A percentile compares a stretch with the other conserved stretches of the same genome.
Conservation (phyloP, 2,329 filamentous ascomycete genomes). For the Colletotrichum higginsianum region DNA sequence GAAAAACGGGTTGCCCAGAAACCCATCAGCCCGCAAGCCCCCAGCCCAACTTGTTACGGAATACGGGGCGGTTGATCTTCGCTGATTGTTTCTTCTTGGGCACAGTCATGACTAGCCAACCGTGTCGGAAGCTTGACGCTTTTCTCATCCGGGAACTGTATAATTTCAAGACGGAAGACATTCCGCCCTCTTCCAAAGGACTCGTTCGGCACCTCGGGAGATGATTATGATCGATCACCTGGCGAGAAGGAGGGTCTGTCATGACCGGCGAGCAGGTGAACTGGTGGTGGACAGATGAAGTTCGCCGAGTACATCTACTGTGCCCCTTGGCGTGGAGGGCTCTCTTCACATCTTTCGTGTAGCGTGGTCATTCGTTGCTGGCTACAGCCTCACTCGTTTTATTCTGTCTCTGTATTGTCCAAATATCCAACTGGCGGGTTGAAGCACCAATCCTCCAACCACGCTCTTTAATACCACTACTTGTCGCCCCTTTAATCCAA, state of each 20-base stretch:
- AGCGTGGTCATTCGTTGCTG: neutral
- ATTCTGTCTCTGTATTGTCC: neutral
- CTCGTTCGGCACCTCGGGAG: neutral
- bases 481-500: neutral
- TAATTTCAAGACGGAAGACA: neutral
- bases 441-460: neutral
- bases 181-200: slow-evolving; percentile 5
- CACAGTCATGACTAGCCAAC: slow-evolving; percentile 14
- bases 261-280: neutral
- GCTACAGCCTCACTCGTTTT: neutral
- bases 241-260: neutral
- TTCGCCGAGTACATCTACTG: slow-evolving; percentile 6
- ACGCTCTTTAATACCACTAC: slow-evolving; percentile 4
- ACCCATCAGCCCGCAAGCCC: neutral
- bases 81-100: neutral
- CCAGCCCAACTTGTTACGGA: neutral
- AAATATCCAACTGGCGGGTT: slow-evolving; percentile 17
- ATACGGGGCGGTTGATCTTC: neutral
- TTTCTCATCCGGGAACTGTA: neutral
- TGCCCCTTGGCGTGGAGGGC: neutral
- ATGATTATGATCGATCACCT: slow-evolving; percentile 8
- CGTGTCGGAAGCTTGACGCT: neutral
- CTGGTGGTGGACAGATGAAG: neutral
- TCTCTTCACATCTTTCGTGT: neutral
- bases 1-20: neutral